A percentile compares a stretch with the other conserved stretches of the same genome.
Conservation (phyloP, 331 rosid species). For the Pyracantha coccinea region DNA sequence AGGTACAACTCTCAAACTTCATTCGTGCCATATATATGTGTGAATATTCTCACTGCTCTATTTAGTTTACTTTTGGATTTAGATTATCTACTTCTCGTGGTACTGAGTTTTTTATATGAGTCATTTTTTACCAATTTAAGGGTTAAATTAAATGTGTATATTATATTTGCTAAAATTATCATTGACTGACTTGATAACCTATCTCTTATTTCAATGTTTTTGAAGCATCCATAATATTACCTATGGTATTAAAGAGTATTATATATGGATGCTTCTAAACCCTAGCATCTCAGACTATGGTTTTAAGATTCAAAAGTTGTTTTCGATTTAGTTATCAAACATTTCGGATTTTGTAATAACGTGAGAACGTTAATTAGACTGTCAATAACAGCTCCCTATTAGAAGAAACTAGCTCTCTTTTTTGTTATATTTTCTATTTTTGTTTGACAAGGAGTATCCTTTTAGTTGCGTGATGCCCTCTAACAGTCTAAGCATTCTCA, state of each 20-base stretch:
- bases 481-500: neutral
- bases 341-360: too few relatives aligned
- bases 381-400: too few relatives aligned
- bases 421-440: neutral
- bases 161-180: too few relatives aligned
- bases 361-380: too few relatives aligned
- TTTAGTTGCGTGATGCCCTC: neutral
- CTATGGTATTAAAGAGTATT: neutral
- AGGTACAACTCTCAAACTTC: constrained; percentile 39
- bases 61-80: neutral
- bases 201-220: neutral
- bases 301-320: neutral
- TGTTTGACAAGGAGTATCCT: neutral
- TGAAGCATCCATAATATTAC: neutral
- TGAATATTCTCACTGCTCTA: neutral
- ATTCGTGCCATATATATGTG: neutral
- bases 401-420: too few relatives aligned
- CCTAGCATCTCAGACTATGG: neutral
- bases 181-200: too few relatives aligned
- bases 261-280: too few relatives aligned
- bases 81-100: neutral
- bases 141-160: neutral
- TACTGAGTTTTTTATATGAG: neutral
- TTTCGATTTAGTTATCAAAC: neutral
- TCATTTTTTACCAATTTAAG: neutral